Conservation (phyloP, 352 stramenopile genomes). For the Thalassiosira allenii region DNA sequence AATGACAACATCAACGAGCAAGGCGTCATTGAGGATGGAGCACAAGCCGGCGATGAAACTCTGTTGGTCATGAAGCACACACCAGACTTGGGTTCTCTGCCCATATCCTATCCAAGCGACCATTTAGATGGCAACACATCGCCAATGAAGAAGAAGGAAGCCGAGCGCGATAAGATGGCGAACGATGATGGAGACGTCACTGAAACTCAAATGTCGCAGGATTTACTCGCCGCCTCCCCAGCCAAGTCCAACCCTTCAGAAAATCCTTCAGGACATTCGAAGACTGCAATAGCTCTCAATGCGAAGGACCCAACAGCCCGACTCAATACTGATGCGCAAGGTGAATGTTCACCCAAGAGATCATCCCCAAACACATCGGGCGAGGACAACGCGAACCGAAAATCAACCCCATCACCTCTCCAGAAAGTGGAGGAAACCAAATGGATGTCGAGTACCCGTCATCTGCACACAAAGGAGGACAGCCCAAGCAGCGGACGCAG, state of each 20-base stretch:
- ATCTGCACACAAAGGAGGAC: slow-evolving; percentile 14
- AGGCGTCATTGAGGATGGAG: too few species aligned
- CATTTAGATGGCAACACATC: slow-evolving; percentile 9
- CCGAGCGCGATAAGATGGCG: slow-evolving; percentile 1
- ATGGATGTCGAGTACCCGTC: slow-evolving; percentile 49
- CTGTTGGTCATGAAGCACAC: slow-evolving; percentile 50
- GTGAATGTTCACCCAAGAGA: too few species aligned
- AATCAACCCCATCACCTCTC: too few species aligned
- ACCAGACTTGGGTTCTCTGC: slow-evolving; percentile 33
- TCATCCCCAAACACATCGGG: too few species aligned
- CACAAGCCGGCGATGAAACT: background rate
- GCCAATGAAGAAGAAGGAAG: background rate
- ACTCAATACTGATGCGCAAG: too few species aligned
- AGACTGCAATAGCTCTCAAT: too few species aligned
- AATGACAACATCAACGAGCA: too few species aligned
- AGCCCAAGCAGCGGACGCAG: background rate
- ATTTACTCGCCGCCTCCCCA: slow-evolving; percentile 49
- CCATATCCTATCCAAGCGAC: slow-evolving; percentile 57
- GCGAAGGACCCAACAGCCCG: too few species aligned
- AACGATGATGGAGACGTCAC: slow-evolving; percentile 13
- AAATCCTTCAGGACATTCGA: too few species aligned
- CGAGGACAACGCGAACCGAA: too few species aligned
- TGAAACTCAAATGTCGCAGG: slow-evolving; percentile 45
- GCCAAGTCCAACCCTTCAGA: background rate
- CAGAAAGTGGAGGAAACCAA: slow-evolving; percentile 13